Base-by-base conservation (phyloP, 495 filamentous ascomycete genomes). In the Cercophora sp. region DNA sequence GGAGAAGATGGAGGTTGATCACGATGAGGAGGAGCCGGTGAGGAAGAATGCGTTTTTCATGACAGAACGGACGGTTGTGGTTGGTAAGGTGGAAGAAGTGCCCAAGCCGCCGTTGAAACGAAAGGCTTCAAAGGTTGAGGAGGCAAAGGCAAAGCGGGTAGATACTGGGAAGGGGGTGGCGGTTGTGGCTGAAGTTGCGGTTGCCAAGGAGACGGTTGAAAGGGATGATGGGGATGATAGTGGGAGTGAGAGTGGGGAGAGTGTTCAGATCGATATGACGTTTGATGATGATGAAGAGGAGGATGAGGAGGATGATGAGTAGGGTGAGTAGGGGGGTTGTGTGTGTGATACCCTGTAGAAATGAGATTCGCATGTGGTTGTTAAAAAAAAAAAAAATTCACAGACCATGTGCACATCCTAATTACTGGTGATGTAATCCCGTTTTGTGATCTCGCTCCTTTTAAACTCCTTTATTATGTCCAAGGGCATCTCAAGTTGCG, bases 131-230 rank as follows among this genome's bases (percentile, higher is more conserved):
- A 16, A 45, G 43, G 40, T 41, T 10, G 35, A 48, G 19, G 20
- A 42, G 19, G 51, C 3, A 4, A 48, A 44, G 31, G 39, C 51
- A 22, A 54, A 45, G n/a, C 23, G 25, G 22, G 42, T 32, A n/a
- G 51, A 54, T 13, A 48, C 36, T 13, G 44, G 27, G 19, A 48
- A 34, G 44, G 20, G 11, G 15, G 13, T 3, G 0, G 46, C 15
- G 8, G 18, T 32, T 9, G 45, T n/a, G 11, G 27, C 11, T 5
- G 29, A 35, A 8, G 49, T 15, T 2, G 29, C 4, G 18, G 31
- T 20, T 2, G 32, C 16, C 16, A 0, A 75, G 83, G 37, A 81
- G 85, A 81, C 81, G 83, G 4, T 57, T 23, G 31, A 43, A 18
- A 39, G 36, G 2, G 54, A 53, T 1, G 58, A 53, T 1, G 58